Evolutionary conservation across 2,329 filamentous ascomycete species (phyloP), one percentile per base, ranked within the genome.

Genomic region (Trichoderma breve): DNA sequence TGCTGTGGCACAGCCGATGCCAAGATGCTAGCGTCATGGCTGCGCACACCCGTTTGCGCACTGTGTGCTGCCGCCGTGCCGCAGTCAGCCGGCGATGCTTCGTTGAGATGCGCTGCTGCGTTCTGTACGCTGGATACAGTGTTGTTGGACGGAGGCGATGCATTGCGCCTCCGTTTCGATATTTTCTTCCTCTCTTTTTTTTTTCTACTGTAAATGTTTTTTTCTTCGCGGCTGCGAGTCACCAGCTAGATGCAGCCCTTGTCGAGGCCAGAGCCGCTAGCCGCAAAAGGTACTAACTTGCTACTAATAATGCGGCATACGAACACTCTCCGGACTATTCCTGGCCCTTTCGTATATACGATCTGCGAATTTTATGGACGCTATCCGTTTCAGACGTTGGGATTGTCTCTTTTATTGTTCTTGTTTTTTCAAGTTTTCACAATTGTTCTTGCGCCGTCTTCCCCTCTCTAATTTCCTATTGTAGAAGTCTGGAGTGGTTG

Each of bases 1-100:
- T 64, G 66, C 66, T 55, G 71, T 72, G 72, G 72, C 72, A 69
- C 72, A 72, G 72, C 70, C 72, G 63, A 64, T 69, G 63, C 66
- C 71, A 73, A 73, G 71, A 57, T 65, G 21, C 64, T 69, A 60
- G 58, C 58, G 69, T 53, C 69, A 47, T 58, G 51, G 51, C 61
- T 58, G 66, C 47, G 70, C 36, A 60, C 24, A n/a, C 24, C 24
- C 24, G 61, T 8, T 18, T 21, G 64, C 64, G 64, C 64, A 67
- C 64, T 67, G 64, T 67, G 53, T 21, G 18, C 36, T 21, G 14
- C 21, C 4, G 18, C n/a, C 9, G n/a, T 18, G 12, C n/a, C 30
- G 58, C 34, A 39, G 32, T 62, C 21, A 36, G 21, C 14, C 12
- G 34, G 60, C 5, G 60, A 18, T 30, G 30, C 57, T 60, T 21